Evolutionary conservation across 2,329 filamentous ascomycete genomes (phyloP).

Genomic region (Basipetospora chlamydospora): DNA sequence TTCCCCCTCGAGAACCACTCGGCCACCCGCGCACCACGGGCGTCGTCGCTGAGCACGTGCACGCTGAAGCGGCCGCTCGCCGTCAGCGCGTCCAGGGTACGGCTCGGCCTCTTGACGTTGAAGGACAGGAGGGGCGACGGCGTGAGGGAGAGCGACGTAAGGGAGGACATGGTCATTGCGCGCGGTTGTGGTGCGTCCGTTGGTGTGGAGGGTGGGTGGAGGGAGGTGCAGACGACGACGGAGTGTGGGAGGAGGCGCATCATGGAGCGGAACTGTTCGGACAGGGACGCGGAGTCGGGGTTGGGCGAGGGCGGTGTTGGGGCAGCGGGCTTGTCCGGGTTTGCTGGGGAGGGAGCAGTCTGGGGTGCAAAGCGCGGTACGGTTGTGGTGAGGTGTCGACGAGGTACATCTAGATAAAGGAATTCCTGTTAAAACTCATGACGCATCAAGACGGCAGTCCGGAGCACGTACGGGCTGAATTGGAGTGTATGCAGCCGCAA

Average conservation of each 20-base stretch:
- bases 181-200: constrained; percentile 16
- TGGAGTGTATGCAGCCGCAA: not conserved
- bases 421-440: no score
- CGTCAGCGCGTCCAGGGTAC: constrained; percentile 36
- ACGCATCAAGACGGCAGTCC: no score
- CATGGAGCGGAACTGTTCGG: constrained; percentile 32
- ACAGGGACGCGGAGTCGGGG: constrained; percentile 12
- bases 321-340: not conserved
- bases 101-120: constrained; percentile 41
- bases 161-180: constrained; percentile 46
- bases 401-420: no score
- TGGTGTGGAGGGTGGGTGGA: constrained; percentile 12
- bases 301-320: not conserved
- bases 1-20: constrained; percentile 38
- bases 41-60: constrained; percentile 35
- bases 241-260: constrained; percentile 40
- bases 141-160: constrained; percentile 38
- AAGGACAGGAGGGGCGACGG: constrained; percentile 35
- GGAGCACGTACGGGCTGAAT: not conserved
- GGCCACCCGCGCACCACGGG: constrained; percentile 32
- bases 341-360: not conserved
- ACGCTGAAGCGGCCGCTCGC: constrained; percentile 34
- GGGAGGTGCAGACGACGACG: constrained; percentile 39
- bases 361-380: not conserved
- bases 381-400: not conserved